A percentile compares a stretch with the other conserved stretches of the same genome.
phyloP scores from a whole-genome alignment of 345 rosid species.

The Conringia planisiliqua region DNA sequence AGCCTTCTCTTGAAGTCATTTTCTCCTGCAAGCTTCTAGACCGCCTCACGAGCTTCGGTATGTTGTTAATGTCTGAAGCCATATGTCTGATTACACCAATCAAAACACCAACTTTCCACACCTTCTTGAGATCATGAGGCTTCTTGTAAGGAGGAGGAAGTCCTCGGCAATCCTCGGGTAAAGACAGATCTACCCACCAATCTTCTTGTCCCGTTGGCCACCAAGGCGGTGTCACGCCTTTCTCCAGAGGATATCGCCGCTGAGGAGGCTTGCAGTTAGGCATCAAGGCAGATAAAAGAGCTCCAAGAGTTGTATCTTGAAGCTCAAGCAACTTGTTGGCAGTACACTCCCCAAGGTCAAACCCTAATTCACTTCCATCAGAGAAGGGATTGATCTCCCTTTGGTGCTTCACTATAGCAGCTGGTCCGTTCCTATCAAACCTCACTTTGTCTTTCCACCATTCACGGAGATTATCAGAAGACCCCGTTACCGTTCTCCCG shows the following conservation, averaged over 20 bases:
- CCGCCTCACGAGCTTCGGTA: slow-evolving; percentile 76
- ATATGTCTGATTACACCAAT: slow-evolving; percentile 83
- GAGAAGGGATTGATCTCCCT: slow-evolving; percentile 46
- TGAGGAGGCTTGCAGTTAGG: slow-evolving; percentile 95
- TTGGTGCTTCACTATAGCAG: slow-evolving; percentile 75
- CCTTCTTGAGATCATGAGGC: slow-evolving; percentile 95
- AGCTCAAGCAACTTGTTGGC: slow-evolving; percentile 83
- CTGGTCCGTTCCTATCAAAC: slow-evolving; percentile 92
- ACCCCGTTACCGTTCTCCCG: slow-evolving; percentile 83
- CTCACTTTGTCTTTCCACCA: slow-evolving; percentile 99
- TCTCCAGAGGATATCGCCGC: slow-evolving; percentile 79
- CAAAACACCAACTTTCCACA: slow-evolving; percentile 91
- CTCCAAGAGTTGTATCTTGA: slow-evolving; percentile 96
- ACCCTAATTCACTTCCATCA: slow-evolving; percentile 44
- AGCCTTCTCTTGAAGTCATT: slow-evolving; percentile 90
- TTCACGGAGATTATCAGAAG: slow-evolving; percentile 86
- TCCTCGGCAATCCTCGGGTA: slow-evolving; percentile 66
- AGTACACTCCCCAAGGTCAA: slow-evolving; percentile 53
- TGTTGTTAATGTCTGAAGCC: slow-evolving; percentile 70
- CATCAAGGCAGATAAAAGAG: slow-evolving; percentile 77
- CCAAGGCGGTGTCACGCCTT: slow-evolving; percentile 91
- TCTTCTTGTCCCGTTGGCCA: slow-evolving; percentile 95
- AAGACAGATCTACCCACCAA: slow-evolving; percentile 78
- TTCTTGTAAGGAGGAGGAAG: slow-evolving; percentile 93
- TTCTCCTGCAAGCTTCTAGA: slow-evolving; percentile 89